Evolutionary conservation across 73 alveolate species (phyloP).

Genomic region (Paramecium tetraurelia): DNA sequence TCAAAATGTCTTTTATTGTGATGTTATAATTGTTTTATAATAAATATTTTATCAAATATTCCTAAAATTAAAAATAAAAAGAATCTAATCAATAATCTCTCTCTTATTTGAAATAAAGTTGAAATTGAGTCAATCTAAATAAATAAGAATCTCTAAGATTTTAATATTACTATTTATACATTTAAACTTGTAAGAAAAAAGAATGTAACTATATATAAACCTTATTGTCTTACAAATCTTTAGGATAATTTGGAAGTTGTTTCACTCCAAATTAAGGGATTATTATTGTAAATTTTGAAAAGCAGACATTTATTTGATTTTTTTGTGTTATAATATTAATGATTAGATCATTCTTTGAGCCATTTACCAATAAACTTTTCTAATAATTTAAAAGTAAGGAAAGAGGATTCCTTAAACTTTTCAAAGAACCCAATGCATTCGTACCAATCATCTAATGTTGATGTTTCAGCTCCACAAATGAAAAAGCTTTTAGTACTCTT

Average conservation of each 20-base stretch:
- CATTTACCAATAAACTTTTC: slow-evolving; percentile 17
- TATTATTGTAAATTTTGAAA: background rate
- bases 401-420: background rate
- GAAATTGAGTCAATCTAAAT: too few species aligned
- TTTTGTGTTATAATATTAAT: background rate
- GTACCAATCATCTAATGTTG: slow-evolving; percentile 36
- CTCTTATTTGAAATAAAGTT: too few species aligned
- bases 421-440: slow-evolving; percentile 8
- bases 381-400: background rate
- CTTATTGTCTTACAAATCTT: too few species aligned
- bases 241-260: too few species aligned
- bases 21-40: background rate
- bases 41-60: background rate
- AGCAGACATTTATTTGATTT: background rate
- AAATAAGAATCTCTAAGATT: too few species aligned
- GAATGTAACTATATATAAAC: too few species aligned
- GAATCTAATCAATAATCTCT: background rate
- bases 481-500: background rate
- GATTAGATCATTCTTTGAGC: slow-evolving; percentile 8
- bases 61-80: background rate
- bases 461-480: slow-evolving; percentile 15
- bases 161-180: too few species aligned
- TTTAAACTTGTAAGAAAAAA: too few species aligned
- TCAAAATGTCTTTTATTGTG: slow-evolving; percentile 43
- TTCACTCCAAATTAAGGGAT: background rate